phyloP scores from a whole-genome alignment of 345 rosid genomes.

The Gossypium turneri region DNA sequence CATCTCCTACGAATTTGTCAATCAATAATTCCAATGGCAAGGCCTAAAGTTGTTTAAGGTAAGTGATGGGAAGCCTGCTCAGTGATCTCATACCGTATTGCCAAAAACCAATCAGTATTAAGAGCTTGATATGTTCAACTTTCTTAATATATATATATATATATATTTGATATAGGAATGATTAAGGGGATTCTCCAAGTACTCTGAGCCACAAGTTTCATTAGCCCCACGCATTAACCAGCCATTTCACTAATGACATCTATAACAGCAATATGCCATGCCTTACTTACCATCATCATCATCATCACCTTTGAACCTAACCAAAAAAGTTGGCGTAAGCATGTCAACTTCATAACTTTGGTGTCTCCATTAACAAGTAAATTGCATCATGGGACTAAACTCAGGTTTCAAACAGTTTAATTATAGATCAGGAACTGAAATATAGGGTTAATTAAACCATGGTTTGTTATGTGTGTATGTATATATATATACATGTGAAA shows the following conservation, averaged over 20 bases:
- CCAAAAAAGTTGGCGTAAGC: constrained; percentile 37
- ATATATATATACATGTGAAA: background rate
- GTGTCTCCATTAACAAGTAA: constrained; percentile 29
- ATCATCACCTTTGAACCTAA: constrained; percentile 31
- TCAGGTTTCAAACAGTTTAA: background rate
- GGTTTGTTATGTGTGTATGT: background rate
- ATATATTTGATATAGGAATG: constrained; percentile 1
- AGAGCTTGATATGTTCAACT: constrained; percentile 14
- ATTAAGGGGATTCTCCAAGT: constrained; percentile 19
- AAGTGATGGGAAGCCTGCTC: constrained; percentile 18
- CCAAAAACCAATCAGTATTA: constrained; percentile 16
- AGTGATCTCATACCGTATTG: background rate
- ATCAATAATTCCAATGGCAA: background rate
- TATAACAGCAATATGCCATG: constrained; percentile 16
- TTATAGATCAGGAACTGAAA: background rate
- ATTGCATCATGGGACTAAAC: constrained; percentile 8
- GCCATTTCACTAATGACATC: constrained; percentile 27
- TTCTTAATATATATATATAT: background rate
- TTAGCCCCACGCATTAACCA: constrained; percentile 12
- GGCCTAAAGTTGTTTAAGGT: constrained; percentile 6
- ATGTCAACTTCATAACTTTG: constrained; percentile 39
- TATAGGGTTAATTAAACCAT: constrained; percentile 5
- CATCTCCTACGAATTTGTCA: background rate
- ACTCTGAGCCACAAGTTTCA: constrained; percentile 17
- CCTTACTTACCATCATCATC: constrained; percentile 21